A percentile compares a stretch with the other conserved stretches of the same genome.
These are phyloP conservation scores for Peterozyma toletana DNA, from an alignment of 805 yeast species.

Conservation along the genomic window DNA sequence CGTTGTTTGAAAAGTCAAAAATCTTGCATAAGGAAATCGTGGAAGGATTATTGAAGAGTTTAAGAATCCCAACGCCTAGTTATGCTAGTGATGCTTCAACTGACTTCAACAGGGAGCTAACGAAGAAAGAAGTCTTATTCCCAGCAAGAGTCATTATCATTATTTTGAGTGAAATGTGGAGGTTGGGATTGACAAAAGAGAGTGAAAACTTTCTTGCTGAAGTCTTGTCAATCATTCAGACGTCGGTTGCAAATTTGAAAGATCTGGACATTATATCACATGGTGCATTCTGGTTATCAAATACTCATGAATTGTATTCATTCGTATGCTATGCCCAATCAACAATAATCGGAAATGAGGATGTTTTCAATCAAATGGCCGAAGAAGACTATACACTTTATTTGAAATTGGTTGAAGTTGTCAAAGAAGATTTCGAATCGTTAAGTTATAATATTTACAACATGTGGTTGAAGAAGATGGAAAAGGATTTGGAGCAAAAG, in stretches of 20 bases:
- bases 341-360: slow-evolving; percentile 81
- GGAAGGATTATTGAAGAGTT: slow-evolving; percentile 76
- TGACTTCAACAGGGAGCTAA: slow-evolving; percentile 34
- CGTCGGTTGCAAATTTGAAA: slow-evolving; percentile 66
- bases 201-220: slow-evolving; percentile 88
- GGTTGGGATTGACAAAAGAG: slow-evolving; percentile 87
- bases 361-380: slow-evolving; percentile 75
- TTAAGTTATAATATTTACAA: slow-evolving; percentile 90
- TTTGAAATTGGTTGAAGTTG: slow-evolving; percentile 79
- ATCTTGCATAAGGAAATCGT: slow-evolving; percentile 76
- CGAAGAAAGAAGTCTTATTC: slow-evolving; percentile 87
- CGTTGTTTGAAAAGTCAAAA: slow-evolving; percentile 62
- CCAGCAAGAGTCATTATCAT: slow-evolving; percentile 94
- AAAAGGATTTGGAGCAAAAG: slow-evolving; percentile 82
- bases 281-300: slow-evolving; percentile 97
- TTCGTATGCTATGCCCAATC: slow-evolving; percentile 91
- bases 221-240: slow-evolving; percentile 81
- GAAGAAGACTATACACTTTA: slow-evolving; percentile 88
- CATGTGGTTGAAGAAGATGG: slow-evolving; percentile 95
- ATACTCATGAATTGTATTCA: slow-evolving; percentile 90
- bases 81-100: slow-evolving; percentile 45
- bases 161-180: slow-evolving; percentile 95
- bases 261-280: slow-evolving; percentile 85
- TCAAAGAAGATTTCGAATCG: slow-evolving; percentile 90
- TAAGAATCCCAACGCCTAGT: slow-evolving; percentile 80